Base-by-base conservation (phyloP, 2,329 filamentous ascomycete genomes). In the Fusarium veterinarium region DNA sequence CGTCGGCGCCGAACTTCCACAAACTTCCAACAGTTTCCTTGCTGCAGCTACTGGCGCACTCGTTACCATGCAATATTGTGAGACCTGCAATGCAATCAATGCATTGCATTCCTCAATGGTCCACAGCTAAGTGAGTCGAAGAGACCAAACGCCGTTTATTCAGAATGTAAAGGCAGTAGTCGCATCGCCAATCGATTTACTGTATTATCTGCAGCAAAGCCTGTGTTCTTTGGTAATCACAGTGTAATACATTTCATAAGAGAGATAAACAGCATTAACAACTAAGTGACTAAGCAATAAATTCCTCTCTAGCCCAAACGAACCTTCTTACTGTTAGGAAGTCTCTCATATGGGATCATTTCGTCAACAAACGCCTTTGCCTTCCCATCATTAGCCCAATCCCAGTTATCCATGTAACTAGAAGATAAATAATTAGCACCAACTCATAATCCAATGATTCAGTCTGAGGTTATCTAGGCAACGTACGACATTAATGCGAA, bases 381-480 rank as follows among this genome's bases (percentile, higher is more conserved):
- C 17, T 41, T 51, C 4, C 60, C 60, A 16, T 64, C 60, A 31
- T 40, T 37, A 4, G 60, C 35, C 60, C 60, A 64, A 6, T 64
- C 60, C 37, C 30, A 64, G 3, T 64, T 49, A 12, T 64, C 60
- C 60, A 61, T 51, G 8, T 64, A 64, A 1, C 60, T 64, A 8
- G 6, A 17, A 5, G 6, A 25, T 17, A 8, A 8, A 4, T 1
- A 2, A 6, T 63, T 12, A 63, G 35, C 9, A 25, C 1, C 0
- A 19, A 9, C 1, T 28, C 4, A n/a, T 6, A 31, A 41, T 14
- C 8, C 2, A 5, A 23, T 11, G 13, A 38, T 17, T 2, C 3
- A 11, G 3, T 9, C 0, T 7, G 5, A 9, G 8, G 3, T 2
- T 19, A 8, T 12, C 0, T 2, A 9, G 2, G 9, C 1, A 16